Evolutionary conservation across 441 rosid species (phyloP), one percentile per base, ranked within the genome.

Genomic region (Populus hybrid): DNA sequence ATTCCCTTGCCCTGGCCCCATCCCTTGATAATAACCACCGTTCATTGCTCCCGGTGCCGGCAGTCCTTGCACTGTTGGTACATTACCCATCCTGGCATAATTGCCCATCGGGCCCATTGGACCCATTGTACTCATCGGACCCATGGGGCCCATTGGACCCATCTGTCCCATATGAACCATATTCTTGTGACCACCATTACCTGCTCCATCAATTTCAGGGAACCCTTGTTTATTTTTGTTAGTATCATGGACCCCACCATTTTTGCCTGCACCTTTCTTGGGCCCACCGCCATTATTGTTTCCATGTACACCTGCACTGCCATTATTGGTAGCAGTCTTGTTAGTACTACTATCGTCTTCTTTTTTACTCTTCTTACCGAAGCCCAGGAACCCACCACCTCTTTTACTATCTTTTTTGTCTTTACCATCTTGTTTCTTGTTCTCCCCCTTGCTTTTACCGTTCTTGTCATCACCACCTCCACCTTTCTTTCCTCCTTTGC

Each of bases 61-160:
- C 2, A 92, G 86, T 28, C 98, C 97, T 80, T 87, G 99, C 67
- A 92, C 94, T 0, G 95, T 88, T 6, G 91, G 87, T 11, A 87
- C 78, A 38, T 84, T 42, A 3, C 87, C 84, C 89, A 85, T 86
- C 36, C 84, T 89, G 3, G 85, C 86, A 40, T 78, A 75, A 38
- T 72, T 76, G 1, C 81, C 79, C 75, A 77, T 73, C 68, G 86
- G 73, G 0, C 81, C 79, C 79, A 79, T 74, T 0, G 63, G 82
- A 4, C 85, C 86, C 84, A 70, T 72, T 11, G 68, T 83, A 6
- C 50, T 20, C 84, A 38, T 38, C 0, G 14, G 85, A 1, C 57
- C 24, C 85, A 65, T 77, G 1, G 0, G 36, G 1, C 8, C 8
- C 78, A 77, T 75, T 69, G 86, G 72, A 0, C 84, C 82, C 34